Evolutionary conservation across 306 rosid genomes (phyloP).

Genomic region (Casuarina cunninghamiana): DNA sequence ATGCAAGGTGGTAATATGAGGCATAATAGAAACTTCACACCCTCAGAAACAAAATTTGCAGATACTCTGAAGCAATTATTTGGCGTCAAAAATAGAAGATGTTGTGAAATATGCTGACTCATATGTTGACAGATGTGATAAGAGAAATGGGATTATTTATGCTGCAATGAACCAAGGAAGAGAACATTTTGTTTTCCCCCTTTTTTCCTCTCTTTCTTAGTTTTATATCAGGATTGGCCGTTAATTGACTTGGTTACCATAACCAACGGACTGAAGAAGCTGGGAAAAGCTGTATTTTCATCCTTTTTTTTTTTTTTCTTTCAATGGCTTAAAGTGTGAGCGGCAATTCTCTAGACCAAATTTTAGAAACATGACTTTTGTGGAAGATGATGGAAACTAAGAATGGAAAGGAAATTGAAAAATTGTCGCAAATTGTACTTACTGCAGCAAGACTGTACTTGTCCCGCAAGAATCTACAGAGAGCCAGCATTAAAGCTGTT

Average conservation of each 20-base stretch:
- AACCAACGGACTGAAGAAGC: background rate
- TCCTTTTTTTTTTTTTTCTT: background rate
- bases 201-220: background rate
- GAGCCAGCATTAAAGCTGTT: slow-evolving; percentile 94
- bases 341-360: background rate
- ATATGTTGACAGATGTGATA: background rate
- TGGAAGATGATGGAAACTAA: background rate
- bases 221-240: background rate
- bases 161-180: background rate
- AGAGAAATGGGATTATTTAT: background rate
- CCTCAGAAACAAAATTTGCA: background rate
- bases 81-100: background rate
- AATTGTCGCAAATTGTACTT: slow-evolving; percentile 31
- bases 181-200: background rate
- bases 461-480: slow-evolving; percentile 70
- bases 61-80: background rate
- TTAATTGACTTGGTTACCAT: background rate
- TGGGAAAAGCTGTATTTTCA: background rate
- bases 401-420: background rate
- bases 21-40: background rate
- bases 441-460: slow-evolving; percentile 96
- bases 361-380: too few species aligned
- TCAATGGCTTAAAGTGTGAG: background rate
- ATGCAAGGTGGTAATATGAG: background rate
- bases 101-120: background rate